Percentiles rank a stretch among this genome's conserved stretches.
Conservation (phyloP, 192 early-diverging fungal genomes). For the Chytriomyces hyalinus region DNA sequence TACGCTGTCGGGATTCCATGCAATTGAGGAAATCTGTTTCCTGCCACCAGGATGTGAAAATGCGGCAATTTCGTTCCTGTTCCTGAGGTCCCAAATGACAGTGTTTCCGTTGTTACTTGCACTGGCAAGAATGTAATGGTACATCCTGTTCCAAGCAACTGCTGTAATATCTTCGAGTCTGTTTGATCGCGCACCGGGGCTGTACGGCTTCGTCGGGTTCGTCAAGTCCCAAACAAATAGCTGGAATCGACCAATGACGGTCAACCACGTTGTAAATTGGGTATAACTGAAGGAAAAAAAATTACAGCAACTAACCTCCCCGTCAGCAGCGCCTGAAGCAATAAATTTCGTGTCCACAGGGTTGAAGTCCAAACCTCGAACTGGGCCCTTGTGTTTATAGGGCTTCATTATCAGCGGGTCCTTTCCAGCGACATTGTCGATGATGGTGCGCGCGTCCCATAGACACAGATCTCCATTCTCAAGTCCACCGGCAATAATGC, state of each 20-base stretch:
- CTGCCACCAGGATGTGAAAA: slow-evolving; percentile 71
- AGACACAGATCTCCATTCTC: slow-evolving; percentile 91
- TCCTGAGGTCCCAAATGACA: slow-evolving; percentile 96
- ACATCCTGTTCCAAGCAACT: slow-evolving; percentile 91
- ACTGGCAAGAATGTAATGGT: slow-evolving; percentile 90
- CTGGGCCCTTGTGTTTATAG: slow-evolving; percentile 82
- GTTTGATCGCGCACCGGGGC: slow-evolving; percentile 82
- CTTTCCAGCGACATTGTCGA: slow-evolving; percentile 50
- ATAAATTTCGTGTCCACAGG: slow-evolving; percentile 83
- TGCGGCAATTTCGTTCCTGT: slow-evolving; percentile 81
- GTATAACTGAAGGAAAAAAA: too few species aligned
- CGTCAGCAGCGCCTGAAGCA: slow-evolving; percentile 87
- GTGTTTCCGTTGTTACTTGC: slow-evolving; percentile 90
- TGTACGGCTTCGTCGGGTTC: slow-evolving; percentile 82
- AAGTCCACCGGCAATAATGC: slow-evolving; percentile 92
- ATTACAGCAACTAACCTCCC: slow-evolving; percentile 68
- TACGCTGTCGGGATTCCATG: slow-evolving; percentile 86
- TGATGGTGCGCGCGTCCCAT: slow-evolving; percentile 81
- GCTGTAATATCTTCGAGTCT: slow-evolving; percentile 87
- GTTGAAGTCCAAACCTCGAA: slow-evolving; percentile 93
- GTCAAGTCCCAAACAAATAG: slow-evolving; percentile 95
- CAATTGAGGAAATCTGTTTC: slow-evolving; percentile 79
- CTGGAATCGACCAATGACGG: slow-evolving; percentile 42
- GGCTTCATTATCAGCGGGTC: slow-evolving; percentile 69
- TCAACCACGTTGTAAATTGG: neutral